Conservation (phyloP, 495 filamentous ascomycete genomes). For the Lindgomyces ingoldianus region DNA sequence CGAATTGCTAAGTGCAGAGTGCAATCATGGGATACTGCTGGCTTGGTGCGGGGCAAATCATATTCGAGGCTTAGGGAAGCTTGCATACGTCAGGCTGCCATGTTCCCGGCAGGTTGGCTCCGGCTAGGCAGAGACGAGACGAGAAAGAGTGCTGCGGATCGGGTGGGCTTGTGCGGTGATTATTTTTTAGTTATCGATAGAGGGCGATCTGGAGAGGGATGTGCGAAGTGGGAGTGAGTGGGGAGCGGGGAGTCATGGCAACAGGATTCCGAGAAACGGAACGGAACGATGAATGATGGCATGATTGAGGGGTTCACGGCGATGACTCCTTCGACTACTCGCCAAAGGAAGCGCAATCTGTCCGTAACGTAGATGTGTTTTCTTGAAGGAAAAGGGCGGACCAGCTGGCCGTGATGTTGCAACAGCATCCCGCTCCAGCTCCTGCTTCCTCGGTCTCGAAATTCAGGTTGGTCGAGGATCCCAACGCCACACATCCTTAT, state of each 20-base stretch:
- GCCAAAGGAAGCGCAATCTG: neutral
- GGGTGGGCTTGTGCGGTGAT: too few relatives aligned
- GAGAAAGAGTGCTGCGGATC: neutral
- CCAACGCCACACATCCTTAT: neutral
- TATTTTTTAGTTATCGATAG: neutral
- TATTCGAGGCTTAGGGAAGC: neutral
- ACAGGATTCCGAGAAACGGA: neutral
- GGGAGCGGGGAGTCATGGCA: neutral
- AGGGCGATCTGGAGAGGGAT: neutral
- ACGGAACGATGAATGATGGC: neutral
- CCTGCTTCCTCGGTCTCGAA: neutral
- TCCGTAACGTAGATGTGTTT: neutral
- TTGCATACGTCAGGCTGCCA: conserved; percentile 1
- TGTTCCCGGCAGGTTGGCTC: neutral
- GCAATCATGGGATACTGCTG: neutral
- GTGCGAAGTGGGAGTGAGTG: neutral
- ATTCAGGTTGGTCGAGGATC: neutral
- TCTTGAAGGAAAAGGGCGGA: neutral
- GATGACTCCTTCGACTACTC: neutral
- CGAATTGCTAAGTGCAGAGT: neutral
- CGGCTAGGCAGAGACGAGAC: neutral
- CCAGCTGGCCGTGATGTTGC: neutral
- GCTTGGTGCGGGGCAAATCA: conserved; percentile 15
- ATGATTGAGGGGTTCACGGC: neutral
- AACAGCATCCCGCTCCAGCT: neutral